phyloP scores from a whole-genome alignment of 371 early-diverging fungal species.

The Rhizopus stolonifer region DNA sequence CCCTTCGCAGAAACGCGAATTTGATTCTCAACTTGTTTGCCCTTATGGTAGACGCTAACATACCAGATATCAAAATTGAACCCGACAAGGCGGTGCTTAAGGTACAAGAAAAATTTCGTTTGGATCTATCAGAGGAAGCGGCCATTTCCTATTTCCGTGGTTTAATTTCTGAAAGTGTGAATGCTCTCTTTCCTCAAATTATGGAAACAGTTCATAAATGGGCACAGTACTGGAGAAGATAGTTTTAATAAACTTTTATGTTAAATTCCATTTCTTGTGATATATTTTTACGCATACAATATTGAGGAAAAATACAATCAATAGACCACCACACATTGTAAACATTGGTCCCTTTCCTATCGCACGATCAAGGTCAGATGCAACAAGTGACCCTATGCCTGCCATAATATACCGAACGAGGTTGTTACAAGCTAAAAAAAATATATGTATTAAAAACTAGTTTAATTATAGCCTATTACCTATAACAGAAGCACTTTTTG shows the following conservation, averaged over 20 bases:
- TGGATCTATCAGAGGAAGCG: slow-evolving; percentile 92
- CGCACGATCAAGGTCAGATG: slow-evolving; percentile 30
- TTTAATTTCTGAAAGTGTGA: slow-evolving; percentile 90
- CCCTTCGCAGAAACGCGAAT: slow-evolving; percentile 88
- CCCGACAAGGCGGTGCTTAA: slow-evolving; percentile 95
- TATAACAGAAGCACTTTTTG: slow-evolving; percentile 43
- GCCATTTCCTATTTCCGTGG: slow-evolving; percentile 91
- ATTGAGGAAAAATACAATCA: slow-evolving; percentile 11
- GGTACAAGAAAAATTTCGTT: slow-evolving; percentile 92
- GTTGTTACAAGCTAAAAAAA: slow-evolving; percentile 42
- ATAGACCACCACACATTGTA: slow-evolving; percentile 28
- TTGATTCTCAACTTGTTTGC: slow-evolving; percentile 93
- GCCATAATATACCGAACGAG: slow-evolving; percentile 41
- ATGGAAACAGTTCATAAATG: slow-evolving; percentile 96
- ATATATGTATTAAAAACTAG: neutral
- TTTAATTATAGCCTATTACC: slow-evolving; percentile 14
- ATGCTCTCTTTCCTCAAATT: slow-evolving; percentile 95
- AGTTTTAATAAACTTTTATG: too few species aligned
- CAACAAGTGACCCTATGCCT: slow-evolving; percentile 39
- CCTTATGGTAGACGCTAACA: slow-evolving; percentile 92
- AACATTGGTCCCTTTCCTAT: slow-evolving; percentile 33
- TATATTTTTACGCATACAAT: slow-evolving; percentile 21
- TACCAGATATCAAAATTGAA: slow-evolving; percentile 94
- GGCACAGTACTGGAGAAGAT: slow-evolving; percentile 82
- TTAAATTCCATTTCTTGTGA: slow-evolving; percentile 26